phyloP scores from a whole-genome alignment of 305 asterid genomes.

The Solanum hybrid region DNA sequence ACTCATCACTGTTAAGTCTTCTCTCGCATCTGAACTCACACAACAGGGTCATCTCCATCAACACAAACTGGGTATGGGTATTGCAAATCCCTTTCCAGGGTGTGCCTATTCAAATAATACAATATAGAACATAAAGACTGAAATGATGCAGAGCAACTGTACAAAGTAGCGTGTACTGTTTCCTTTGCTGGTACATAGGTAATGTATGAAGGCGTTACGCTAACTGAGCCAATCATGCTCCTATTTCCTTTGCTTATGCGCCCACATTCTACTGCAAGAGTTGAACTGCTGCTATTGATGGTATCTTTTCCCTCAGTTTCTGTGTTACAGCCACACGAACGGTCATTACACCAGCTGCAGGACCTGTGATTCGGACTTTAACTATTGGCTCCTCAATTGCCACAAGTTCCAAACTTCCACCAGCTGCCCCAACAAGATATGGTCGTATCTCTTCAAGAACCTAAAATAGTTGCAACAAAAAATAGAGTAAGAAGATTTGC shows the following conservation, averaged over 20 bases:
- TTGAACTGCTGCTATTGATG: constrained; percentile 87
- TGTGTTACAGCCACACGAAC: constrained; percentile 97
- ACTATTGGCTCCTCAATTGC: constrained; percentile 87
- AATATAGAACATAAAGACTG: neutral
- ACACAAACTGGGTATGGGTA: neutral
- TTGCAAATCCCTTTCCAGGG: neutral
- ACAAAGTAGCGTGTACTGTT: neutral
- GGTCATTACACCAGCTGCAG: constrained; percentile 95
- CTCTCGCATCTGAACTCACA: neutral
- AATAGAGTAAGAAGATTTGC: neutral
- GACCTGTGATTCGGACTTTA: constrained; percentile 81
- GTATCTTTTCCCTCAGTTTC: constrained; percentile 87
- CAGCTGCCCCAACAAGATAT: constrained; percentile 83
- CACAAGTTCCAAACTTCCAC: constrained; percentile 82
- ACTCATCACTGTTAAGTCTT: neutral
- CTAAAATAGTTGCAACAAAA: constrained; percentile 18
- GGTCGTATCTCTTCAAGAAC: constrained; percentile 96
- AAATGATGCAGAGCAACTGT: constrained; percentile 1
- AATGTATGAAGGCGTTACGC: neutral
- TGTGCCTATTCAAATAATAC: neutral
- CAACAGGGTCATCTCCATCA: neutral
- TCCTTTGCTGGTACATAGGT: neutral
- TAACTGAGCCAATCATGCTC: neutral
- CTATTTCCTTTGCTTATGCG: neutral
- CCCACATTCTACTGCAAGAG: constrained; percentile 48